Percentiles rank a stretch among this genome's conserved stretches.
Conservation (phyloP, 2,329 filamentous ascomycete species). For the Paecilomyces formosus region DNA sequence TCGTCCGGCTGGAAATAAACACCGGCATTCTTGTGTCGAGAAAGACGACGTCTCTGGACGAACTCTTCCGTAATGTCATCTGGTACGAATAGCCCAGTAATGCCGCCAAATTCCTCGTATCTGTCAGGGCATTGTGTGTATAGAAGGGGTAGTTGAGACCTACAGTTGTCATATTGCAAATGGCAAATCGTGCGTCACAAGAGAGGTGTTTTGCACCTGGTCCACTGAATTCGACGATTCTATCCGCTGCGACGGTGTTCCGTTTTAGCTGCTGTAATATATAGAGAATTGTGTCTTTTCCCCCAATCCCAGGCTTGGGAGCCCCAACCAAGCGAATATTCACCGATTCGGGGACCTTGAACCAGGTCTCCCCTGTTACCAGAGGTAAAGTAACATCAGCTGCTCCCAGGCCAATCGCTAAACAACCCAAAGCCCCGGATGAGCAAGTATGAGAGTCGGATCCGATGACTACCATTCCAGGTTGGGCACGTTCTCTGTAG, state of each 20-base stretch:
- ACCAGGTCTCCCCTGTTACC: conserved; percentile 42
- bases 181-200: conserved; percentile 40
- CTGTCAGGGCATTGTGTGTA: too few species aligned
- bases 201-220: conserved; percentile 33
- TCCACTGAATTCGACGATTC: conserved; percentile 41
- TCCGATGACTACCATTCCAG: conserved; percentile 38
- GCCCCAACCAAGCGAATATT: conserved; percentile 33
- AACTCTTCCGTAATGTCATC: conserved; percentile 31
- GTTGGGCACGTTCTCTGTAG: conserved; percentile 36
- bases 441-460: conserved; percentile 43
- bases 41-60: conserved; percentile 24
- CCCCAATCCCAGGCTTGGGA: conserved; percentile 31
- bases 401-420: conserved; percentile 41
- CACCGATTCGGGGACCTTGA: conserved; percentile 38
- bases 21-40: conserved; percentile 23
- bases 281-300: conserved; percentile 42
- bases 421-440: conserved; percentile 32
- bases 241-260: conserved; percentile 39
- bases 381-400: conserved; percentile 40
- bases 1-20: conserved; percentile 36
- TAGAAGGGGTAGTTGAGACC: not conserved
- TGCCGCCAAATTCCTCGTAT: conserved; percentile 34
- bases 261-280: conserved; percentile 37
- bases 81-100: conserved; percentile 37
- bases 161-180: conserved; percentile 40